Conservation (phyloP, 2,329 filamentous ascomycete species). For the Fusarium verticillioides region DNA sequence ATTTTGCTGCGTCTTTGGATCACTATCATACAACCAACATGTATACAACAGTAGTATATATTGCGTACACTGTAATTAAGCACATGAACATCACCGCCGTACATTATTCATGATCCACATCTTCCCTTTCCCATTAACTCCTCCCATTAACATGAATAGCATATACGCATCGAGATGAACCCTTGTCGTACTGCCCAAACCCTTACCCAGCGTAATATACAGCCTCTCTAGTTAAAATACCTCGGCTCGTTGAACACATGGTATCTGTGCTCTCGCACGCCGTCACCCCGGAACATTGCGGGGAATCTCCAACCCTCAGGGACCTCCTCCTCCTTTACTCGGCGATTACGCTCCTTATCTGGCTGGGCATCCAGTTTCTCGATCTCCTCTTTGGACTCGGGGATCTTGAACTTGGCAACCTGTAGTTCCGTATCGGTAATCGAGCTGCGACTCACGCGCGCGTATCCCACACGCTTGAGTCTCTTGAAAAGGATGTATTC, state of each 20-base stretch:
- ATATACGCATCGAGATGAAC: constrained; percentile 3
- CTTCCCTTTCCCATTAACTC: constrained; percentile 18
- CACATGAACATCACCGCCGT: constrained; percentile 22
- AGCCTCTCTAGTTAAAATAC: constrained; percentile 64
- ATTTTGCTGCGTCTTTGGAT: not conserved
- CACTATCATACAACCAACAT: not conserved
- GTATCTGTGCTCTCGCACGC: constrained; percentile 89
- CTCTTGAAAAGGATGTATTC: constrained; percentile 98
- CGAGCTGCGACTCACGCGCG: constrained; percentile 84
- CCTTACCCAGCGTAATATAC: not conserved
- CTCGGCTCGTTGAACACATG: constrained; percentile 95
- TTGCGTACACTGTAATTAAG: constrained; percentile 28
- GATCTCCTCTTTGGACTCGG: constrained; percentile 68
- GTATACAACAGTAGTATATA: constrained; percentile 11
- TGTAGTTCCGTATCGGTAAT: constrained; percentile 99
- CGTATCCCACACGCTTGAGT: constrained; percentile 86
- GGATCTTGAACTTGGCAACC: constrained; percentile 93
- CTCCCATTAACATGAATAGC: constrained; percentile 1
- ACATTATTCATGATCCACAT: constrained; percentile 36
- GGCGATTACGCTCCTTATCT: constrained; percentile 65
- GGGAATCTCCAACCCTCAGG: constrained; percentile 86
- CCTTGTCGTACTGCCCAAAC: constrained; percentile 10
- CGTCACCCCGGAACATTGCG: constrained; percentile 81
- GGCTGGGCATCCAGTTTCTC: constrained; percentile 53
- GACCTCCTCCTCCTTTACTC: constrained; percentile 77